phyloP scores from a whole-genome alignment of 495 filamentous ascomycete genomes.

The Acidomyces sp. region DNA sequence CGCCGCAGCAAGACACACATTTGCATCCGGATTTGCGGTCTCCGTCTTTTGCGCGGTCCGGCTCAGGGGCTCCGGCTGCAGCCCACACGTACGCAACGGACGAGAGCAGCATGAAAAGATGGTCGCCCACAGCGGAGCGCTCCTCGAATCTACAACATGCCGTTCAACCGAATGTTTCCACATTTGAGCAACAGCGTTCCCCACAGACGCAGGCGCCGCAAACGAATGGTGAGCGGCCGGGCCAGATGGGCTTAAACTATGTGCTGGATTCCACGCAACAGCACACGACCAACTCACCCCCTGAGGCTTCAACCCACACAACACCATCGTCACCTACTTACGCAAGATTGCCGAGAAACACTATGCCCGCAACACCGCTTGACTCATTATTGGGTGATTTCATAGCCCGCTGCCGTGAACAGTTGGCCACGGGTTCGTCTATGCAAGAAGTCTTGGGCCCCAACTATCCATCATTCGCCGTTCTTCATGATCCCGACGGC shows the following conservation, averaged over 20 bases:
- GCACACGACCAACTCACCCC: background rate
- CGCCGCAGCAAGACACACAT: slow-evolving; percentile 1
- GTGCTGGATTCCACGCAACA: slow-evolving; percentile 7
- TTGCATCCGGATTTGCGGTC: slow-evolving; percentile 10
- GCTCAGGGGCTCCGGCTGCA: background rate
- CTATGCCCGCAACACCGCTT: slow-evolving; percentile 51
- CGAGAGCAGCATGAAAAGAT: background rate
- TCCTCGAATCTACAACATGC: no score
- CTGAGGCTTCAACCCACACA: background rate
- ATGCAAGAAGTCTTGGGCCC: slow-evolving; percentile 54
- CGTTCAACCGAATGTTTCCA: no score
- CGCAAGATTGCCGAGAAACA: slow-evolving; percentile 5
- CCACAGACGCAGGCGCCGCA: slow-evolving; percentile 3
- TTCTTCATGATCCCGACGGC: slow-evolving; percentile 28
- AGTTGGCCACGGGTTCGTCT: slow-evolving; percentile 46
- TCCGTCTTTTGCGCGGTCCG: background rate
- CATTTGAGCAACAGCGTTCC: no score
- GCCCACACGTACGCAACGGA: background rate
- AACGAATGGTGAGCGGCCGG: background rate
- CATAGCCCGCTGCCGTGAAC: slow-evolving; percentile 50
- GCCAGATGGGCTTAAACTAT: background rate
- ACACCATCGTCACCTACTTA: slow-evolving; percentile 27
- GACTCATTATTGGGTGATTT: slow-evolving; percentile 68
- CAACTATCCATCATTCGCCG: slow-evolving; percentile 46
- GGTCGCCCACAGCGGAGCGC: slow-evolving; percentile 39